A percentile compares a stretch with the other conserved stretches of the same genome.
These are phyloP conservation scores for Melaleuca alternifolia DNA, from an alignment of 345 rosid genomes.

Conservation along the genomic window DNA sequence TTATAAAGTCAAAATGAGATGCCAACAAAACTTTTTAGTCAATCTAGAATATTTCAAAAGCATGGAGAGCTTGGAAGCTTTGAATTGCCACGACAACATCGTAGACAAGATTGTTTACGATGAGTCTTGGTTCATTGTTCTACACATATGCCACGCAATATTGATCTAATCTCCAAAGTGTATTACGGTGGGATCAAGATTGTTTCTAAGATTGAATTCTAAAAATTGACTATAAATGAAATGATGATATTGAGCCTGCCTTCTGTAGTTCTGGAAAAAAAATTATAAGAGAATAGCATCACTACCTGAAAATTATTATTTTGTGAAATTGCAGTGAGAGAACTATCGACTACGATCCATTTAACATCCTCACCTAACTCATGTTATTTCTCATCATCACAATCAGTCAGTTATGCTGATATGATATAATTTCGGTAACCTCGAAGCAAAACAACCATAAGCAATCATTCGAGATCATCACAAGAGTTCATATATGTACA, in stretches of 20 bases:
- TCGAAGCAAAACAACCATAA: not conserved
- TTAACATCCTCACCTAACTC: not conserved
- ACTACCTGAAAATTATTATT: not conserved
- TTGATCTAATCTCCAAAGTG: not conserved
- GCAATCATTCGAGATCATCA: not conserved
- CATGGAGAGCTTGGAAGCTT: not conserved
- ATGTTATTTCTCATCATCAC: not conserved
- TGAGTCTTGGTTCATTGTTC: not conserved
- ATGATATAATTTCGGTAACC: not conserved
- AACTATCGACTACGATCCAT: not conserved
- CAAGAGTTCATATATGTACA: not conserved
- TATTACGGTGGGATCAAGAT: not conserved
- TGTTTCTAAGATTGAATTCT: not conserved
- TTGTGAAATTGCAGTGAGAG: not conserved
- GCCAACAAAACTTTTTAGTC: not conserved
- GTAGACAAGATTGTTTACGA: rapidly evolving
- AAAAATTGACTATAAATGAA: not conserved
- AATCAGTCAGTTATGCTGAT: not conserved
- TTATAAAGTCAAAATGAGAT: not conserved
- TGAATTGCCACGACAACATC: not conserved
- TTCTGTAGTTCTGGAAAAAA: not conserved
- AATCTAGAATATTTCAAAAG: not conserved
- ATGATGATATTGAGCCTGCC: rapidly evolving
- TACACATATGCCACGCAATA: not conserved
- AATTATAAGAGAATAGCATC: not conserved